Evolutionary conservation across 140 eudicot species (phyloP).

Genomic region (Oenanthe javanica): DNA sequence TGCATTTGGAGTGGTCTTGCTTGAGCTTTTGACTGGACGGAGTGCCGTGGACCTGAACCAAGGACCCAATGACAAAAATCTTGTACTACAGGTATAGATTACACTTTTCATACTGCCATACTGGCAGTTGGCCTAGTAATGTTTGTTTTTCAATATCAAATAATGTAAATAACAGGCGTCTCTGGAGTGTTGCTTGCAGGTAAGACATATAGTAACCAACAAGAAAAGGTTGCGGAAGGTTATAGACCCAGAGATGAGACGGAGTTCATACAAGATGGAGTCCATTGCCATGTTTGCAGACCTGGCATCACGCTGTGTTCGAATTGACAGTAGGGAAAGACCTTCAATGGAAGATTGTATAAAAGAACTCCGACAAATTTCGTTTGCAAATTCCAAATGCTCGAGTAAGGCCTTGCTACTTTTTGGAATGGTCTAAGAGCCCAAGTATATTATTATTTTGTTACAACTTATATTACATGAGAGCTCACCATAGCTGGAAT

Average conservation of each 20-base stretch:
- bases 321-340: constrained; percentile 73
- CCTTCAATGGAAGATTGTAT: constrained; percentile 91
- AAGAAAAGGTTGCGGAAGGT: constrained; percentile 74
- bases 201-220: constrained; percentile 71
- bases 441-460: constrained; percentile 14
- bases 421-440: constrained; percentile 63
- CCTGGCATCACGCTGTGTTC: constrained; percentile 88
- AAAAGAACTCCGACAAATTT: constrained; percentile 74
- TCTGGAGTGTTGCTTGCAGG: constrained; percentile 54
- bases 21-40: constrained; percentile 92
- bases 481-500: not conserved
- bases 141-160: not conserved
- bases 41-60: constrained; percentile 89
- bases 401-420: constrained; percentile 72
- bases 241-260: constrained; percentile 78
- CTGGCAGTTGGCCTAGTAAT: not conserved
- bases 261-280: constrained; percentile 90
- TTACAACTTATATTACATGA: not conserved
- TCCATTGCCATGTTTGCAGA: constrained; percentile 81
- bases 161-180: constrained; percentile 12
- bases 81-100: constrained; percentile 68
- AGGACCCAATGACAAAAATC: constrained; percentile 91
- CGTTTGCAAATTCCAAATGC: constrained; percentile 73
- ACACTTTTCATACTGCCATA: not conserved
- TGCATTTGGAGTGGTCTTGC: constrained; percentile 93